Evolutionary conservation across 2,329 filamentous ascomycete species (phyloP).

Genomic region (Paecilomyces sp.): DNA sequence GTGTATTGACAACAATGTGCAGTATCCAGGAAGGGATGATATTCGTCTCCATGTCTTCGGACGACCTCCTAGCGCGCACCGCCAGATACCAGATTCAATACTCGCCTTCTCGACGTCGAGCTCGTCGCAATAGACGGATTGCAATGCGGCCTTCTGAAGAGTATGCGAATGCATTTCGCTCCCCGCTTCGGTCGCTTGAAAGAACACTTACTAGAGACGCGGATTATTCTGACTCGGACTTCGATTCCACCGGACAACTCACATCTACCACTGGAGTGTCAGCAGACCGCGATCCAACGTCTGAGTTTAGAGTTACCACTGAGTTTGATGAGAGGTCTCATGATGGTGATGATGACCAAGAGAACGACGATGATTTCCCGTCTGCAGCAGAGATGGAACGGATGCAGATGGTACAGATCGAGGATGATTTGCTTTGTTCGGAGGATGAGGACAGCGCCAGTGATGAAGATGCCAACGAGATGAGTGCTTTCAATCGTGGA

Average conservation of each 20-base stretch:
- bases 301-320: conserved; percentile 28
- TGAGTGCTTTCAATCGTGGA: conserved; percentile 16
- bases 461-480: conserved; percentile 18
- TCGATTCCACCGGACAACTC: conserved; percentile 10
- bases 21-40: conserved; percentile 88
- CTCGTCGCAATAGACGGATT: conserved; percentile 19
- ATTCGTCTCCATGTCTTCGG: conserved; percentile 78
- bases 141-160: conserved; percentile 31
- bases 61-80: conserved; percentile 67
- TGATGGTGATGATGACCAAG: conserved; percentile 26
- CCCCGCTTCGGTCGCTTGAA: conserved; percentile 27
- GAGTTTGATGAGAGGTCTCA: conserved; percentile 31
- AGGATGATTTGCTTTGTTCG: conserved; percentile 24
- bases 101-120: conserved; percentile 22
- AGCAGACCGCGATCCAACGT: conserved; percentile 17
- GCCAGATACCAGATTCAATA: conserved; percentile 70
- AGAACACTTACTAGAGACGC: conserved; percentile 16
- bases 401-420: conserved; percentile 13
- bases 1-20: conserved; percentile 3
- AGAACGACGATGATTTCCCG: conserved; percentile 15
- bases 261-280: conserved; percentile 5
- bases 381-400: conserved; percentile 19
- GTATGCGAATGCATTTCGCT: conserved; percentile 30
- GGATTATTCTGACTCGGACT: conserved; percentile 17
- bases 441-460: conserved; percentile 26